These are phyloP conservation scores for Heterobasidion irregulare DNA, from an alignment of 1,284 basidiomycete species.

Conservation along the genomic window DNA sequence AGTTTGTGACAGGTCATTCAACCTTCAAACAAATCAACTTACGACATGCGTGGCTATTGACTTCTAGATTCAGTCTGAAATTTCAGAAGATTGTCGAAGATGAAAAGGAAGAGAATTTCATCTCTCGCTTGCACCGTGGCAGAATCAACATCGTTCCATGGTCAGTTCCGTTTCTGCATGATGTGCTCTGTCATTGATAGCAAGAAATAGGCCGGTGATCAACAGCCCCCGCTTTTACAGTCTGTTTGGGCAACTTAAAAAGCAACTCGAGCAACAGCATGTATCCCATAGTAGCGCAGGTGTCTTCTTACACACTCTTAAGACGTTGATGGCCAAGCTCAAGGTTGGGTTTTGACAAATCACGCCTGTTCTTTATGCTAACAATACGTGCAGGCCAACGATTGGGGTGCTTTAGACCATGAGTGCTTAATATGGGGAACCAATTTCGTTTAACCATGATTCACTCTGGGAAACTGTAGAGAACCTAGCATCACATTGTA, in stretches of 20 bases:
- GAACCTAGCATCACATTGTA: slow-evolving; percentile 47
- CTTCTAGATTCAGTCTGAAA: slow-evolving; percentile 40
- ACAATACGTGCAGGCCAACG: slow-evolving; percentile 36
- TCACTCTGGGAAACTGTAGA: slow-evolving; percentile 26
- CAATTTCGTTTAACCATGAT: not conserved
- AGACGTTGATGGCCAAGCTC: slow-evolving; percentile 59
- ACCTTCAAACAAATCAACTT: not conserved
- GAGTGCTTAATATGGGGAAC: slow-evolving; percentile 11
- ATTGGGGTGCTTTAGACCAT: slow-evolving; percentile 59
- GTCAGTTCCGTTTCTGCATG: not conserved
- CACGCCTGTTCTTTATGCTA: not conserved
- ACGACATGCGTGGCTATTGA: slow-evolving; percentile 8
- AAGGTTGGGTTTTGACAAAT: slow-evolving; percentile 30
- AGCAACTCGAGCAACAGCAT: slow-evolving; percentile 35
- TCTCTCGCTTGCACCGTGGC: slow-evolving; percentile 47
- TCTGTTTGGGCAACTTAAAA: slow-evolving; percentile 38
- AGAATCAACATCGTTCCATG: slow-evolving; percentile 52
- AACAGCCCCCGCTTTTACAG: slow-evolving; percentile 50
- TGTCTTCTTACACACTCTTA: slow-evolving; percentile 47
- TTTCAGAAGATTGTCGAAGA: slow-evolving; percentile 49
- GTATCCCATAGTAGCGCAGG: slow-evolving; percentile 42
- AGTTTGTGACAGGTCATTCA: slow-evolving; percentile 28
- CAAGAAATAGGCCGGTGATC: slow-evolving; percentile 41
- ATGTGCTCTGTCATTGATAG: not conserved
- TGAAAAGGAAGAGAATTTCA: slow-evolving; percentile 56